Conservation (phyloP, 208 protist genomes). For the Crithidia bombi region DNA sequence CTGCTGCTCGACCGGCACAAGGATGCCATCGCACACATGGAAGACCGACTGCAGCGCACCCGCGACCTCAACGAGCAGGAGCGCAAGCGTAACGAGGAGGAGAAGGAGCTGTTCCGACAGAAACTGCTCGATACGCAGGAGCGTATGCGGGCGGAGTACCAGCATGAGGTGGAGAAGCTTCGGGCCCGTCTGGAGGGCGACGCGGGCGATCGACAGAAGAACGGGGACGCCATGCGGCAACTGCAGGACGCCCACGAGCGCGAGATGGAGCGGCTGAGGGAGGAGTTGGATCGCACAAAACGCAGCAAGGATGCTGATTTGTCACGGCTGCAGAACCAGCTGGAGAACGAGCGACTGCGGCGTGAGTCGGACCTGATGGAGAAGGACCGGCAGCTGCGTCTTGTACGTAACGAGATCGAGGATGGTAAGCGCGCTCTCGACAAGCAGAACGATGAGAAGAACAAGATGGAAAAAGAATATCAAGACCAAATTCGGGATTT, state of each 20-base stretch:
- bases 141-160: slow-evolving; percentile 35
- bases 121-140: slow-evolving; percentile 38
- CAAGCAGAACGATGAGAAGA: slow-evolving; percentile 48
- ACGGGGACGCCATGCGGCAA: slow-evolving; percentile 42
- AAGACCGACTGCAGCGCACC: slow-evolving; percentile 54
- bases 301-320: slow-evolving; percentile 47
- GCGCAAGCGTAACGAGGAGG: slow-evolving; percentile 43
- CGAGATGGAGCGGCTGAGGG: slow-evolving; percentile 37
- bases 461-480: slow-evolving; percentile 54
- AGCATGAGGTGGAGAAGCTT: slow-evolving; percentile 53
- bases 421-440: slow-evolving; percentile 43
- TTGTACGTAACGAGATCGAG: slow-evolving; percentile 52
- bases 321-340: slow-evolving; percentile 42
- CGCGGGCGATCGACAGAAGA: slow-evolving; percentile 42
- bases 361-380: slow-evolving; percentile 59
- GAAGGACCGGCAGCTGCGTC: slow-evolving; percentile 66
- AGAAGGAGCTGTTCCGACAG: slow-evolving; percentile 49
- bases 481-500: slow-evolving; percentile 68
- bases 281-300: slow-evolving; percentile 52
- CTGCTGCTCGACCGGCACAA: slow-evolving; percentile 42
- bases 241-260: slow-evolving; percentile 53
- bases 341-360: slow-evolving; percentile 49
- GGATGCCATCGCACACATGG: slow-evolving; percentile 42
- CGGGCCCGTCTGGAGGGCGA: slow-evolving; percentile 43
- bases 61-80: slow-evolving; percentile 57